Evolutionary conservation across 2,329 filamentous ascomycete species (phyloP).

Genomic region (Mollisia scopiformis): DNA sequence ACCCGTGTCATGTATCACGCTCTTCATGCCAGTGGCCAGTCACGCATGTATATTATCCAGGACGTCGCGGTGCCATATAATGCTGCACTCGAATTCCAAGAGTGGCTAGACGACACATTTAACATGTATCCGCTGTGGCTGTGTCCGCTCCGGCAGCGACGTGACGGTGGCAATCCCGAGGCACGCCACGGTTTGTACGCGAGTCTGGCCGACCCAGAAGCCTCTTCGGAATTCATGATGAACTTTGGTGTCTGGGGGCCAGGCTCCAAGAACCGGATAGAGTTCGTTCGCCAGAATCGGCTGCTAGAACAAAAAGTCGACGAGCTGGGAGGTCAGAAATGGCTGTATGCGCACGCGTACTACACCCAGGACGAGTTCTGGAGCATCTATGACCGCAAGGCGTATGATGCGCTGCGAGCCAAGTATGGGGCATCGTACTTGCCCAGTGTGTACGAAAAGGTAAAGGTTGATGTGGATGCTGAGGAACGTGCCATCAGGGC

Average conservation of each 20-base stretch:
- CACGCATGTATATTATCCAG: conserved; percentile 59
- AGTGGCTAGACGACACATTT: conserved; percentile 47
- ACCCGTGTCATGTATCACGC: conserved; percentile 63
- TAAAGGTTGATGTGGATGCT: no score
- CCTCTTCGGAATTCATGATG: not conserved
- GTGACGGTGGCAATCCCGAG: not conserved
- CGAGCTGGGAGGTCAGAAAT: conserved; percentile 76
- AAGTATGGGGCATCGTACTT: conserved; percentile 65
- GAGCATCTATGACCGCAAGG: conserved; percentile 57
- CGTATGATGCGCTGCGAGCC: conserved; percentile 62
- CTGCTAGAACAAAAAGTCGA: conserved; percentile 69
- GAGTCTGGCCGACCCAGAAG: conserved; percentile 52
- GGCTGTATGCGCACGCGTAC: conserved; percentile 84
- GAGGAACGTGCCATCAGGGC: no score
- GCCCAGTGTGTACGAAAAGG: conserved; percentile 72
- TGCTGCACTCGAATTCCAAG: conserved; percentile 50
- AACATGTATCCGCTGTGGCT: conserved; percentile 49
- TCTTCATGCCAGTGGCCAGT: conserved; percentile 57
- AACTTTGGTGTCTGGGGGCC: conserved; percentile 64
- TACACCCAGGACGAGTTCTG: conserved; percentile 74
- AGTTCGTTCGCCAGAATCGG: conserved; percentile 71
- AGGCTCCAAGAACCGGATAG: conserved; percentile 54
- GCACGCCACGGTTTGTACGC: conserved; percentile 41
- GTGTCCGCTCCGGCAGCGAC: conserved; percentile 52
- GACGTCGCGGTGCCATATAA: conserved; percentile 60